These are phyloP conservation scores for Coemansia sp. DNA, from an alignment of 192 early-diverging fungal genomes.

Conservation along the genomic window DNA sequence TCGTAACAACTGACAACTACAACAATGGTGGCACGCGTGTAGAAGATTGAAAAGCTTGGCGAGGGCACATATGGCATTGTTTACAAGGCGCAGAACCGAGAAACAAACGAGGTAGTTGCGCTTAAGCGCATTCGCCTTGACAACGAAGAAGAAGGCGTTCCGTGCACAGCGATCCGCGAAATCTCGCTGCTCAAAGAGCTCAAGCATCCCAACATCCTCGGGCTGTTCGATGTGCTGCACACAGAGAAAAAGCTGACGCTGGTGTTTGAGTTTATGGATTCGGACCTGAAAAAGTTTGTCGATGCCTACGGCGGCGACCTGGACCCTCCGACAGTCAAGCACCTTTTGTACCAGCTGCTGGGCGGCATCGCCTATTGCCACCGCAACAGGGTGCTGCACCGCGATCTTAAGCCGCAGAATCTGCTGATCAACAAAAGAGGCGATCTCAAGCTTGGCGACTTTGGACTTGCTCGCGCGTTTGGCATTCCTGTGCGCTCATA, in stretches of 20 bases:
- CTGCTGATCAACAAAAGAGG: constrained; percentile 93
- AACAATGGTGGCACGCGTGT: too few species aligned
- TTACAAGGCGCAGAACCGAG: constrained; percentile 97
- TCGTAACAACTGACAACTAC: too few species aligned
- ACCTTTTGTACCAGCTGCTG: constrained; percentile 96
- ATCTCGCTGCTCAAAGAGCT: constrained; percentile 82
- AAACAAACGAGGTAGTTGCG: constrained; percentile 95
- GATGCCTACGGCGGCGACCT: constrained; percentile 84
- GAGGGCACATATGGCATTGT: constrained; percentile 99
- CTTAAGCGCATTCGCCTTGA: constrained; percentile 91
- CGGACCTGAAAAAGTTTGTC: constrained; percentile 98
- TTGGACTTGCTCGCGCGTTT: constrained; percentile 95
- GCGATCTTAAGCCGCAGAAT: constrained; percentile 89
- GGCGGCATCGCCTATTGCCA: constrained; percentile 98
- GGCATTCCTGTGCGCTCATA: constrained; percentile 91
- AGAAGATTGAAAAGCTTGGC: constrained; percentile 99
- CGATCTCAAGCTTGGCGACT: constrained; percentile 86
- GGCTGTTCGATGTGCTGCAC: constrained; percentile 94
- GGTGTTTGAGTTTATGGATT: constrained; percentile 98
- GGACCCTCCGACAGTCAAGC: constrained; percentile 81
- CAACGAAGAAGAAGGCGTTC: constrained; percentile 86
- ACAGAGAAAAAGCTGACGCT: constrained; percentile 97
- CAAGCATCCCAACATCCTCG: constrained; percentile 70
- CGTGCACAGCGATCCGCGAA: constrained; percentile 76
- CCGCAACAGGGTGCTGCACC: constrained; percentile 91